Evolutionary conservation across 73 alveolate species (phyloP).

Genomic region (Tetrahymena malaccensis): DNA sequence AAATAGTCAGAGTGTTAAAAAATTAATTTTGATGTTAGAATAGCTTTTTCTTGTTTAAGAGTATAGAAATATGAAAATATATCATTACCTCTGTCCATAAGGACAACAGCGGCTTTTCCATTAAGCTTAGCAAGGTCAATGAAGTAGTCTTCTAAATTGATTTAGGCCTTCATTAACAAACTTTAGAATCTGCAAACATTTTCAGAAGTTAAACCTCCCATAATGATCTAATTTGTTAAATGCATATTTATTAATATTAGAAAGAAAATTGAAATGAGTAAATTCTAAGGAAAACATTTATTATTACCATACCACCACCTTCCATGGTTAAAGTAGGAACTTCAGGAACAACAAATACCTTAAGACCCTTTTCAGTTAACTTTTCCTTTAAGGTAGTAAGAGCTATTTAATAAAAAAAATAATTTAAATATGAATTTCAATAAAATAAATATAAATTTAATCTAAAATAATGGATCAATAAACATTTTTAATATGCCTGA

Average conservation of each 20-base stretch:
- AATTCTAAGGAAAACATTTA: slow-evolving; percentile 12
- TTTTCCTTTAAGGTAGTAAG: slow-evolving; percentile 41
- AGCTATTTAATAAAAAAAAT: background rate
- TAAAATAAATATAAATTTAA: no score
- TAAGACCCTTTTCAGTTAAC: slow-evolving; percentile 46
- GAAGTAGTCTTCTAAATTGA: slow-evolving; percentile 49
- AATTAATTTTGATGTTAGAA: no score
- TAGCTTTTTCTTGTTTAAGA: no score
- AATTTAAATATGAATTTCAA: background rate
- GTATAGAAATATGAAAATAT: background rate
- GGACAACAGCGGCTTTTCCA: slow-evolving; percentile 20
- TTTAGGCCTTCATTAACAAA: slow-evolving; percentile 40
- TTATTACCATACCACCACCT: slow-evolving; percentile 68
- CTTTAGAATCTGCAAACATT: slow-evolving; percentile 34
- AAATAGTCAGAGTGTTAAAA: no score
- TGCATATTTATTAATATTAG: background rate
- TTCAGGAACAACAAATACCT: slow-evolving; percentile 64
- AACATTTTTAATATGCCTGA: background rate
- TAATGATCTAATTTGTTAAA: background rate
- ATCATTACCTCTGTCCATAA: slow-evolving; percentile 45
- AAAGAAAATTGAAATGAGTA: slow-evolving; percentile 12
- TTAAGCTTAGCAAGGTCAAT: slow-evolving; percentile 43
- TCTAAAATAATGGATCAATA: background rate
- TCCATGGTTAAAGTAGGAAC: slow-evolving; percentile 64
- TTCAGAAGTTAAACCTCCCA: slow-evolving; percentile 23